Evolutionary conservation across 495 filamentous ascomycete species (phyloP), one percentile per base, ranked within the genome.

Genomic region (Recurvomyces mirabilis): DNA sequence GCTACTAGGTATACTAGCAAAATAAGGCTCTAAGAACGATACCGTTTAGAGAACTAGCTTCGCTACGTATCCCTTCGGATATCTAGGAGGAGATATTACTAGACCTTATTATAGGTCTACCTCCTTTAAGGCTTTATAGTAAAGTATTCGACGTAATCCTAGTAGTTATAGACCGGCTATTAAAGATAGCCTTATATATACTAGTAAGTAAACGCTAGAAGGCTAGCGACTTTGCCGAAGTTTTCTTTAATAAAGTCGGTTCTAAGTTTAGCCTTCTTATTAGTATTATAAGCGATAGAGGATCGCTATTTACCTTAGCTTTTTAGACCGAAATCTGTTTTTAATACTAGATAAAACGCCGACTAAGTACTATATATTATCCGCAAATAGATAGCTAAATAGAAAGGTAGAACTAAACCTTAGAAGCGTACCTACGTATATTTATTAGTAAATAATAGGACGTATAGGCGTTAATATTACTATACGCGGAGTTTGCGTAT

Each of bases 81-180:
- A 3, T 14, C 15, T 40, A 14, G 37, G 4, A 26, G 6, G 20
- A 24, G 13, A 40, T 40, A 20, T 13, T 23, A 3, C 4, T 40
- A 4, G 37, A 40, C 37, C 26, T 40, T 14, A 40, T 40, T 14
- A 40, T 23, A 3, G 37, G 18, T 23, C 20, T 40, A 2, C 37
- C 37, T n/a, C 21, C 20, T 14, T 25, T 2, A 12, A 40, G 26
- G 5, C 21, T 24, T 2, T 11, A 15, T 2, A 14, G 21, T 15
- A 26, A 26, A n/a, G 37, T 40, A 2, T 24, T 25, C 7, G 37
- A 40, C n/a, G 20, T 23, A 12, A 18, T 40, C 13, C 21, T 40
- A 14, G 37, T 40, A 3, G 26, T 40, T 5, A 23, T 40, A 5
- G 23, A 40, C 21, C 20, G 37, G n/a, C 26, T 13, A 14, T 13